Evolutionary conservation across 768 basidiomycete species (phyloP), one percentile per base, ranked within the genome.

Genomic region (Roridomyces roridus): DNA sequence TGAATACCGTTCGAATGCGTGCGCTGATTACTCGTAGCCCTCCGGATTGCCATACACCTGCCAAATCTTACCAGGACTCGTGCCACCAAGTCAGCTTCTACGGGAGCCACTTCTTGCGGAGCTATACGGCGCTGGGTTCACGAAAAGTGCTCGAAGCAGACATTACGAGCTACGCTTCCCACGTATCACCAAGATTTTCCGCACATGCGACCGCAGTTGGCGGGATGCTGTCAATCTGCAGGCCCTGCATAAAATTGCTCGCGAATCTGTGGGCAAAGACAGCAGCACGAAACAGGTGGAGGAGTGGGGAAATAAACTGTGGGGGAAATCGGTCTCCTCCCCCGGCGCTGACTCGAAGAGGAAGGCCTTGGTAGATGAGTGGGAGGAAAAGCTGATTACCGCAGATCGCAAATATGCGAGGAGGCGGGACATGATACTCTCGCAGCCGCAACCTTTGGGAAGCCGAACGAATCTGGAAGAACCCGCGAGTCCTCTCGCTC

Each of bases 91-190:
- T 0, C 70, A 85, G 4, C 68, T 94, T 55, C 73, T 96, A 23
- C 70, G 73, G 11, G 72, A 73, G 25, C 93, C 93, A 2, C 64
- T 92, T 15, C 75, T 91, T 5, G 85, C 80, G 3, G 92, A 94
- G 64, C 65, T 96, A 5, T 86, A 84, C 57, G 93, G 94, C 12
- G 94, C 90, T 5, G 90, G 93, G 2, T 96, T 94, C 65, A 89
- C 88, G 26, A 91, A 90, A 67, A 72, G 85, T n/a, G 74, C 77
- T 0, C 62, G 73, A 23, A 82, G 83, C 66, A 74, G 81, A 65
- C 78, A 87, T 65, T 95, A 95, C 67, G 91, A 91, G 60, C 77
- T 94, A 5, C 87, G 94, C 20, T 96, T 90, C 68, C 92, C 94
- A 0, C 80, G 94, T 45, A 78, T 96, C 26, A 80, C 80, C 29